Evolutionary conservation across 805 yeast species (phyloP), one percentile per base, ranked within the genome.

Genomic region (Candida xiaguanensis): DNA sequence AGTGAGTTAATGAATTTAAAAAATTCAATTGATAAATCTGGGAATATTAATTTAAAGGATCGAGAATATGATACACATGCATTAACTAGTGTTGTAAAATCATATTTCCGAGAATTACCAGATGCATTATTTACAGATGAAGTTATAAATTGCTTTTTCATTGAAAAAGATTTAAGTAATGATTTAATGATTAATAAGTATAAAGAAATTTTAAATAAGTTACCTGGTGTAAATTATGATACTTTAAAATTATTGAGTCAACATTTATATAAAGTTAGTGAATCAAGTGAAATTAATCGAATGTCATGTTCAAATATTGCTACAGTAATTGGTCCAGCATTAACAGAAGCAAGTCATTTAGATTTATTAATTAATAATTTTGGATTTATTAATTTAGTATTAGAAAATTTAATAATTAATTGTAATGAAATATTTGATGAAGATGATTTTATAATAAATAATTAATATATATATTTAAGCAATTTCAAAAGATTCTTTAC

Each of bases 231-330:
- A 49, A 87, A 88, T 56, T 86, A 76, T 52, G 75, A 77, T 38
- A 72, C 91, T 7, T 67, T 91, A 56, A 77, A 77, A 51, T 63
- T 84, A 35, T 67, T 91, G 39, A 70, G 84, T 27, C 63, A 70
- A 31, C 98, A 90, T 63, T 72, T 90, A 65, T 70, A 74, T 47
- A 73, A 72, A 47, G 82, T 91, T 17, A 80, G 84, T 39, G 74
- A 73, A 42, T 80, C 78, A 52, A 80, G 82, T 32, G 80, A 75
- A 8, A 65, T 63, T 34, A 91, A 91, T 63, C 81, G 81, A 56
- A 91, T 91, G 98, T 86, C 83, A 40, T 78, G 95, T 2, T 81
- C 88, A 1, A 91, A 91, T 55, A 64, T 91, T 52, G 95, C 96
- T 4, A 91, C 95, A 40, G 96, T 91, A 5, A 83, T 91, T 46